phyloP scores from a whole-genome alignment of 2,329 filamentous ascomycete species.

The Pyrenochaeta sp. region DNA sequence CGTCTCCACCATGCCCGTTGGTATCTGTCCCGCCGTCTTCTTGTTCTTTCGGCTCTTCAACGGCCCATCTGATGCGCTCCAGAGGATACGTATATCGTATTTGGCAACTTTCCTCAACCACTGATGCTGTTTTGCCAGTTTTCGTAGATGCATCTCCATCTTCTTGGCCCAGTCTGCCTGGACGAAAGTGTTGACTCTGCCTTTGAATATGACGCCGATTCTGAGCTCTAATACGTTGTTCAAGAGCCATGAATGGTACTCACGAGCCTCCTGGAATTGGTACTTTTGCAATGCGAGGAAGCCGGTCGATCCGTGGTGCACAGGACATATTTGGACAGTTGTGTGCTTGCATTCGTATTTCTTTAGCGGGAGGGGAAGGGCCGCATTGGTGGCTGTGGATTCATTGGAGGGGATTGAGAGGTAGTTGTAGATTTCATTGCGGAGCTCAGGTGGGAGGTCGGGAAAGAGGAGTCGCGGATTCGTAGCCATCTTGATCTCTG shows the following conservation, averaged over 20 bases:
- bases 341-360: conserved; percentile 37
- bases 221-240: conserved; percentile 27
- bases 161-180: conserved; percentile 41
- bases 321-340: conserved; percentile 28
- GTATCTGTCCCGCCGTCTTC: conserved; percentile 24
- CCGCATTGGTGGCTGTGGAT: conserved; percentile 9
- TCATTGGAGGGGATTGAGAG: conserved; percentile 15
- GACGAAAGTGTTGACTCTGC: conserved; percentile 35
- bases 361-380: conserved; percentile 34
- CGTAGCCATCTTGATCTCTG: conserved; percentile 5
- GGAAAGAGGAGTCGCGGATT: conserved; percentile 28
- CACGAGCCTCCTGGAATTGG: conserved; percentile 32
- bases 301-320: conserved; percentile 29
- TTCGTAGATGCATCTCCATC: conserved; percentile 28
- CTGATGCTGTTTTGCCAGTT: conserved; percentile 30
- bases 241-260: conserved; percentile 37
- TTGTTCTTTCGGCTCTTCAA: conserved; percentile 25
- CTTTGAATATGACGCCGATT: conserved; percentile 35
- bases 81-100: conserved; percentile 36
- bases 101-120: conserved; percentile 35
- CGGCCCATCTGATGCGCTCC: conserved; percentile 28
- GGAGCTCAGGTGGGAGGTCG: conserved; percentile 39
- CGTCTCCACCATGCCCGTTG: conserved; percentile 26
- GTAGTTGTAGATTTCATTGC: conserved; percentile 40
- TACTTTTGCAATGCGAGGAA: conserved; percentile 32